A percentile compares a stretch with the other conserved stretches of the same genome.
These are phyloP conservation scores for Dactylis glomerata DNA, from an alignment of 176 grass and related monocot genomes.

Conservation along the genomic window DNA sequence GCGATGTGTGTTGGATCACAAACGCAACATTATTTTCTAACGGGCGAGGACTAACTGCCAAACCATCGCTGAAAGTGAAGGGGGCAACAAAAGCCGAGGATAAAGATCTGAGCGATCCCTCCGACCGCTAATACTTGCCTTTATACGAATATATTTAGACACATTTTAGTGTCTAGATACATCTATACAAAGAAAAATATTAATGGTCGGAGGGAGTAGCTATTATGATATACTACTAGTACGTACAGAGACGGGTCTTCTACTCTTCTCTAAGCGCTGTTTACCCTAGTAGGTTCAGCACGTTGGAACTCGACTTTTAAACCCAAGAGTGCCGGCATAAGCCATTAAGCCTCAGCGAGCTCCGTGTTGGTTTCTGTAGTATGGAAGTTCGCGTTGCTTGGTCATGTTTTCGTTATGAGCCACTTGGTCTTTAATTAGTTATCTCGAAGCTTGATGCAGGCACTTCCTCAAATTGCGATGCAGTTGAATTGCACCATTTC, in stretches of 20 bases:
- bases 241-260: background rate
- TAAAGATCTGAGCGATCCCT: conserved; percentile 1
- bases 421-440: background rate
- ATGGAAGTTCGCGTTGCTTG: background rate
- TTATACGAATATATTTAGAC: no score
- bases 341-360: background rate
- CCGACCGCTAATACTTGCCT: no score
- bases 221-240: no score
- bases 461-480: no score
- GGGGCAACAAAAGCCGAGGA: background rate
- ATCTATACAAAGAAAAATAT: no score
- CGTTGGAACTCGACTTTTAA: background rate
- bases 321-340: background rate
- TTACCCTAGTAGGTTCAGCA: background rate
- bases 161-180: no score
- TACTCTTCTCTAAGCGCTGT: background rate
- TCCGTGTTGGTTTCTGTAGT: background rate
- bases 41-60: background rate
- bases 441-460: background rate
- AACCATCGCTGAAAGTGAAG: background rate
- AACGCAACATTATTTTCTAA: background rate
- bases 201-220: no score
- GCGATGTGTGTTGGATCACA: background rate
- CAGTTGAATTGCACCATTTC: background rate
- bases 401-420: background rate